Base-by-base conservation (phyloP, 2,329 filamentous ascomycete species). In the Cladophialophora chaetospira region DNA sequence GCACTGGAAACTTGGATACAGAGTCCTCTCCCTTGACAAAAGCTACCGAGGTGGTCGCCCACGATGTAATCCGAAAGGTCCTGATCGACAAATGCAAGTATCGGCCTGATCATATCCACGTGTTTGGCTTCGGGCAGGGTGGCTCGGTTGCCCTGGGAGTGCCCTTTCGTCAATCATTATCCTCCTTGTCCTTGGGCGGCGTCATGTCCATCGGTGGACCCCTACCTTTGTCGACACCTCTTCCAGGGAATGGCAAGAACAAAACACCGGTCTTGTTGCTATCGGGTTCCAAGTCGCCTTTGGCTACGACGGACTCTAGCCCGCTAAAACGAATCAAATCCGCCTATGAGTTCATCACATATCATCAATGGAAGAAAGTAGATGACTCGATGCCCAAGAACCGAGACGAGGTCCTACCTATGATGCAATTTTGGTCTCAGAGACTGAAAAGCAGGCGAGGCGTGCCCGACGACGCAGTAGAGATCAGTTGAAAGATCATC, bases 301-400 rank as follows among this genome's bases (percentile, higher is more conserved):
- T 65, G 31, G 56, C 75, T 48, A 78, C 82, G 66, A 77, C 90
- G 1, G 86, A 85, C 8, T 80, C 83, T 3, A 82, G 84, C 8
- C 83, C 84, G 0, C 77, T 87, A 13, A 80, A 84, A n/a, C 76
- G 80, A 55, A 74, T 91, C 31, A 87, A 84, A 69, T 75, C 77
- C 38, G 80, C 83, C 53, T 94, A 93, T 71, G 75, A 79, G 62
- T 79, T 85, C 66, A 84, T 90, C 19, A 80, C 84, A 70, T 79
- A 86, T 62, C 85, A 85, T 54, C 82, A 82, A 67, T 94, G 89
- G 84, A 82, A 80, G 67, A 84, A 86, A 68, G 72, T 71, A 2
- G 88, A 87, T 4, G 90, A 96, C 71, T 82, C 81, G 1, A 96
- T 97, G 92, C 91, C 91, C n/a, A 77, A 79, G 43, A 87, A 81